These are phyloP conservation scores for Amphibolis antarctica DNA, from an alignment of 106 monocot genomes.

Conservation along the genomic window DNA sequence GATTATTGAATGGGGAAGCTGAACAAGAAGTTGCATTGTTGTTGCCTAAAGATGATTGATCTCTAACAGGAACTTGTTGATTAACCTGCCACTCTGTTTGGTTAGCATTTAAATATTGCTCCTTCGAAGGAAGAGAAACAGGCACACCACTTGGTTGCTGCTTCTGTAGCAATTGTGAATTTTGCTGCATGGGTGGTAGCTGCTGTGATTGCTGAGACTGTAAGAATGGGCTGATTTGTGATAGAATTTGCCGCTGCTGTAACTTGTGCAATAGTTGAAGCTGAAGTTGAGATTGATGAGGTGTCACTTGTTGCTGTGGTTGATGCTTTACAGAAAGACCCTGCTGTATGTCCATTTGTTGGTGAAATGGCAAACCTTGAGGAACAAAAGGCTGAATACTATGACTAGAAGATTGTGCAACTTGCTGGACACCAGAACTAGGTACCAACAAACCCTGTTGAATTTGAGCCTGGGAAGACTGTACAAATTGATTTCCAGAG, in stretches of 20 bases:
- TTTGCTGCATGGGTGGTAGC: constrained; percentile 20
- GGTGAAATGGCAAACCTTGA: constrained; percentile 35
- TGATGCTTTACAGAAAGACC: constrained; percentile 38
- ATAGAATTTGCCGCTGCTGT: constrained; percentile 54
- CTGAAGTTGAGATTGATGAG: constrained; percentile 37
- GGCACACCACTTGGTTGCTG: constrained; percentile 7
- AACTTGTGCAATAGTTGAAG: constrained; percentile 63
- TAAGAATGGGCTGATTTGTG: constrained; percentile 42
- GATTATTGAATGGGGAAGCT: constrained; percentile 26
- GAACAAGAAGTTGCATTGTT: constrained; percentile 34
- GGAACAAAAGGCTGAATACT: constrained; percentile 20
- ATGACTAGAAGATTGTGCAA: constrained; percentile 5
- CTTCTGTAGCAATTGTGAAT: constrained; percentile 25
- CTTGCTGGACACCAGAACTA: constrained; percentile 18
- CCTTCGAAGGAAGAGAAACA: constrained; percentile 2
- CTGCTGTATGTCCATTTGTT: constrained; percentile 33
- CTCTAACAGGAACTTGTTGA: constrained; percentile 20
- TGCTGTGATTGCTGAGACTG: constrained; percentile 39
- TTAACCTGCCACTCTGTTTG: constrained; percentile 16
- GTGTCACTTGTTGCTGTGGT: constrained; percentile 25
- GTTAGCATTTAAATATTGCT: constrained; percentile 8
- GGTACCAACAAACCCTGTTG: constrained; percentile 26
- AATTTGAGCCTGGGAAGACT: constrained; percentile 20
- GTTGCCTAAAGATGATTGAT: constrained; percentile 29
- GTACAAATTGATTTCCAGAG: constrained; percentile 30